Evolutionary conservation across 2,329 filamentous ascomycete genomes (phyloP).

Genomic region (Cercospora zeae-maydis): DNA sequence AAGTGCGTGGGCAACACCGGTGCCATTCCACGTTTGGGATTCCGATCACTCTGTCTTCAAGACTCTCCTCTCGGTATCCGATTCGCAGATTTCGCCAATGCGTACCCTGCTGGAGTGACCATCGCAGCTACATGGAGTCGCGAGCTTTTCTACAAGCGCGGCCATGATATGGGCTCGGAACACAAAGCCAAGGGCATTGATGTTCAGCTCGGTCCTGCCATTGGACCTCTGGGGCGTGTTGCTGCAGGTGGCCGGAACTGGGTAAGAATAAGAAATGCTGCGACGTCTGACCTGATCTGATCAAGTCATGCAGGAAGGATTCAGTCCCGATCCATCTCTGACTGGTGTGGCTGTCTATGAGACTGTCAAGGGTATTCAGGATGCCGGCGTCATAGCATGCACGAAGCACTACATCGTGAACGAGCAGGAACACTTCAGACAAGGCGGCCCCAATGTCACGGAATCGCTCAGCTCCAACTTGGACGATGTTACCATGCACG

Average conservation of each 20-base stretch:
- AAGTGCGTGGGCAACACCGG: slow-evolving; percentile 74
- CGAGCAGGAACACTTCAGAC: slow-evolving; percentile 71
- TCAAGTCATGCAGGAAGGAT: slow-evolving; percentile 36
- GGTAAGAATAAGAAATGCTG: slow-evolving; percentile 45
- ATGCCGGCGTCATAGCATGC: slow-evolving; percentile 76
- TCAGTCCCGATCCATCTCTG: slow-evolving; percentile 70
- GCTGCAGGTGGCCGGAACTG: slow-evolving; percentile 69
- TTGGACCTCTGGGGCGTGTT: slow-evolving; percentile 66
- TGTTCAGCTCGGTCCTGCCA: slow-evolving; percentile 71
- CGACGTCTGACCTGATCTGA: neutral
- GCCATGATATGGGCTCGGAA: slow-evolving; percentile 70
- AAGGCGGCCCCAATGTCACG: slow-evolving; percentile 54
- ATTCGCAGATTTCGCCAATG: slow-evolving; percentile 73
- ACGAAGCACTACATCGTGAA: slow-evolving; percentile 76
- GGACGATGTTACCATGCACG: slow-evolving; percentile 58
- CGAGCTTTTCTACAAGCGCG: slow-evolving; percentile 64
- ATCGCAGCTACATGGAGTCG: slow-evolving; percentile 81
- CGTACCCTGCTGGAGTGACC: slow-evolving; percentile 74
- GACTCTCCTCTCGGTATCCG: slow-evolving; percentile 81
- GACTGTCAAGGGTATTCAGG: slow-evolving; percentile 76
- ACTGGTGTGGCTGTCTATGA: slow-evolving; percentile 69
- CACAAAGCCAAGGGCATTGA: slow-evolving; percentile 71
- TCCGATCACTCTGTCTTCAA: slow-evolving; percentile 76
- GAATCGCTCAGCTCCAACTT: slow-evolving; percentile 60
- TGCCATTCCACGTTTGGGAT: slow-evolving; percentile 64